Conservation (phyloP, 2,329 filamentous ascomycete genomes). For the Arthrobotrys pseudoclavata region DNA sequence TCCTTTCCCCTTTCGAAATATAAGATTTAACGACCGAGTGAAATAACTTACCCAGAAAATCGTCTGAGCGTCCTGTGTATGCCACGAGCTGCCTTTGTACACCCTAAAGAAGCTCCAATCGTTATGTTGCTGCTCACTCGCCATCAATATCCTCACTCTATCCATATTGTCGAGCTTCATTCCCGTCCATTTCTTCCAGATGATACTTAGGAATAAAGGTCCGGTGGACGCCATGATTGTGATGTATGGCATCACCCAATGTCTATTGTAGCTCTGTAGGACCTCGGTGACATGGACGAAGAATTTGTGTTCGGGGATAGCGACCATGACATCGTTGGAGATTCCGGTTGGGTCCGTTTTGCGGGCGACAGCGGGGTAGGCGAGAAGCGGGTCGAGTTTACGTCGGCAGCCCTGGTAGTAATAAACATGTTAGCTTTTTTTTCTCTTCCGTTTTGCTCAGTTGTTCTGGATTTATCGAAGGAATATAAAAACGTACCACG, state of each 20-base stretch:
- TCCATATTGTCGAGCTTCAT: slow-evolving; percentile 69
- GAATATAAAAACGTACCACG: slow-evolving; percentile 69
- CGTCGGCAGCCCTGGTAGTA: slow-evolving; percentile 74
- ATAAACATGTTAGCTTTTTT: slow-evolving; percentile 5
- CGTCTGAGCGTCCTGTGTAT: slow-evolving; percentile 68
- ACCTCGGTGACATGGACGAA: slow-evolving; percentile 78
- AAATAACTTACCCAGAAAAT: slow-evolving; percentile 70
- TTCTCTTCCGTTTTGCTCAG: not conserved
- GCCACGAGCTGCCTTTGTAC: slow-evolving; percentile 69
- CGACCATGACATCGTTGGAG: slow-evolving; percentile 84
- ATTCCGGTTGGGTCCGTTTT: slow-evolving; percentile 82
- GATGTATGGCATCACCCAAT: slow-evolving; percentile 79
- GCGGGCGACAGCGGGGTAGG: slow-evolving; percentile 78
- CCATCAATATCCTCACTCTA: slow-evolving; percentile 78
- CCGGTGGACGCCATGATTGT: slow-evolving; percentile 85
- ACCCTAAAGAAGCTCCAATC: slow-evolving; percentile 80
- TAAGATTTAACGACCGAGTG: not conserved
- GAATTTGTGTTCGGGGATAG: slow-evolving; percentile 79
- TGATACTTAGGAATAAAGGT: slow-evolving; percentile 80
- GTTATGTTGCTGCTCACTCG: slow-evolving; percentile 74
- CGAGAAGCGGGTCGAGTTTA: slow-evolving; percentile 76
- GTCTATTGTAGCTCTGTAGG: slow-evolving; percentile 76
- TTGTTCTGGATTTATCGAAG: not conserved
- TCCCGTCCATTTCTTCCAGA: slow-evolving; percentile 80
- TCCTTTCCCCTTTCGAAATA: not conserved